A percentile compares a stretch with the other conserved stretches of the same genome.
phyloP scores from a whole-genome alignment of 2,329 filamentous ascomycete genomes.

The Botryotinia globosa region DNA sequence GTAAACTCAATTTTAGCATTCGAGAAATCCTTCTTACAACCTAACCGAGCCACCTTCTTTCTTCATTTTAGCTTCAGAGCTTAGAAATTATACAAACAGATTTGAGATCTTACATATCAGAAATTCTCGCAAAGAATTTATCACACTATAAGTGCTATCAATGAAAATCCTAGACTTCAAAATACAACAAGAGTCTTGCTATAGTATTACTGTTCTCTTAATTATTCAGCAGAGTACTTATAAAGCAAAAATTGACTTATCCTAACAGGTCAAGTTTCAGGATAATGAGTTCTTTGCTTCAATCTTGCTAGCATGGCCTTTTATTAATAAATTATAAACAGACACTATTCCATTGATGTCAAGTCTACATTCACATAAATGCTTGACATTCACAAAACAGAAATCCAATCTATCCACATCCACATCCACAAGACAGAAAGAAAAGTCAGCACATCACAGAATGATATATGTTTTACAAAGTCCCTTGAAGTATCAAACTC shows the following conservation, averaged over 20 bases:
- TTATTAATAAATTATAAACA: rapidly evolving
- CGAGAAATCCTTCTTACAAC: too few relatives aligned
- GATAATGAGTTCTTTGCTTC: not conserved
- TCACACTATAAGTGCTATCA: not conserved
- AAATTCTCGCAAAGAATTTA: not conserved
- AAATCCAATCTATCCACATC: not conserved
- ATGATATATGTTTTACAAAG: rapidly evolving
- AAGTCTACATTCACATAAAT: not conserved
- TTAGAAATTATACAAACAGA: not conserved
- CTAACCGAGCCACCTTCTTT: not conserved
- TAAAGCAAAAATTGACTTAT: not conserved
- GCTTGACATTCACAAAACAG: not conserved
- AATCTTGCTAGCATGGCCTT: too few relatives aligned
- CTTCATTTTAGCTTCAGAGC: not conserved
- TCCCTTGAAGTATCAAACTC: not conserved
- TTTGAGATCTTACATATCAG: not conserved
- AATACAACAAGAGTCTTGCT: not conserved
- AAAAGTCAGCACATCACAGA: not conserved
- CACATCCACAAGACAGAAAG: not conserved
- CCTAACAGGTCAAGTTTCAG: too few relatives aligned
- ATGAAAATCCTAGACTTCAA: not conserved
- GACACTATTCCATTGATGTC: not conserved
- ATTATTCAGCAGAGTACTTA: not conserved
- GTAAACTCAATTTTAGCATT: rapidly evolving
- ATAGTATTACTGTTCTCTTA: not conserved